A percentile compares a stretch with the other conserved stretches of the same genome.
phyloP scores from a whole-genome alignment of 805 yeast species.

The Pichia membranifaciens region DNA sequence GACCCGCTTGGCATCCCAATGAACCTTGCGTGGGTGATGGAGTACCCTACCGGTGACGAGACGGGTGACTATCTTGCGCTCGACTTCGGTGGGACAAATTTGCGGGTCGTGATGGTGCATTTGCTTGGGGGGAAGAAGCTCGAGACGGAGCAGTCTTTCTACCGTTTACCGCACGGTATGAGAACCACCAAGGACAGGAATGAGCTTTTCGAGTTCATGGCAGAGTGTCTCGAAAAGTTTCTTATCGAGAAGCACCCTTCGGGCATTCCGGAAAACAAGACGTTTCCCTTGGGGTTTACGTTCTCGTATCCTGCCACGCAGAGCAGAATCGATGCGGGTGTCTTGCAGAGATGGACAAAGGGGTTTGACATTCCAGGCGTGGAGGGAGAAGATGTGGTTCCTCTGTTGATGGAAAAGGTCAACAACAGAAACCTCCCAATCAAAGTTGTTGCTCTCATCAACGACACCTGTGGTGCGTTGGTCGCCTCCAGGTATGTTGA shows the following conservation, averaged over 20 bases:
- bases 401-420: constrained; percentile 77
- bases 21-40: constrained; percentile 58
- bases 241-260: constrained; percentile 62
- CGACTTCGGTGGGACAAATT: constrained; percentile 59
- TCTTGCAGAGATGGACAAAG: constrained; percentile 96
- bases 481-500: constrained; percentile 96
- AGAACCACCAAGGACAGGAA: constrained; percentile 74
- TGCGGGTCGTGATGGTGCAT: constrained; percentile 47
- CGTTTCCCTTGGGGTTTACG: constrained; percentile 88
- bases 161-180: constrained; percentile 67
- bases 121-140: constrained; percentile 74
- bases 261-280: constrained; percentile 47
- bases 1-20: constrained; percentile 47
- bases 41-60: constrained; percentile 52
- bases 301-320: constrained; percentile 92
- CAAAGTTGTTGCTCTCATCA: constrained; percentile 86
- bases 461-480: constrained; percentile 95
- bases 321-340: constrained; percentile 74
- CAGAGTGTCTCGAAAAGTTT: constrained; percentile 73
- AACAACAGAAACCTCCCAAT: constrained; percentile 68
- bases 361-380: constrained; percentile 94
- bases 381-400: constrained; percentile 93
- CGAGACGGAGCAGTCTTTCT: constrained; percentile 85
- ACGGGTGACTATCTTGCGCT: constrained; percentile 55
- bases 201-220: constrained; percentile 83